Evolutionary conservation across 1,284 basidiomycete species (phyloP), one percentile per base, ranked within the genome.

Genomic region (Polyporus tsugae): DNA sequence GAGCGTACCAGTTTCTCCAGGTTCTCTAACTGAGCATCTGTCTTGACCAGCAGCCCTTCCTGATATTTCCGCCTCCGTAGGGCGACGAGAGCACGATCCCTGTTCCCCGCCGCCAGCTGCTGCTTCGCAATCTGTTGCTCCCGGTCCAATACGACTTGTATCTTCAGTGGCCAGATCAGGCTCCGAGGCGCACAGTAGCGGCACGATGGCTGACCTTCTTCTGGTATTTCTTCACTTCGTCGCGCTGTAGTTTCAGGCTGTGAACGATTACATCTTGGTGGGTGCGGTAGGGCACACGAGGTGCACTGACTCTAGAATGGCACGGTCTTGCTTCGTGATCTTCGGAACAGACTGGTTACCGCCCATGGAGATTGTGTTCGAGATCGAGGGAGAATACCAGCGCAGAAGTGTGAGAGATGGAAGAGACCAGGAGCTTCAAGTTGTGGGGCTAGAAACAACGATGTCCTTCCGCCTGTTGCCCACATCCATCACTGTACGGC

Each of bases 181-280:
- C 7, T 33, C 22, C 46, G 29, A 41, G 49, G 55, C 19, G 22
- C 36, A 35, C 5, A 15, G 3, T 10, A 22, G n/a, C 35, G 9
- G 22, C 6, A n/a, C 17, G 60, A 62, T 22, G 19, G 71, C 86
- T 49, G 71, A 95, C 97, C 87, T 93, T 92, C 82, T 92, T 95
- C 87, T 97, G 96, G 77, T 99, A 99, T 79, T 97, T 95, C 79
- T 89, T 93, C 71, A 99, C 85, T 79, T 97, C 97, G 81, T 99
- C 98, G 57, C 98, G 87, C 80, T 99, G 97, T 61, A 98, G 81
- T 81, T 99, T 99, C 73, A 99, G 87, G 78, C 96, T 93, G 77
- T 58, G 66, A 67, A 69, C 68, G 60, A 60, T 63, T 76, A 70
- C 68, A 68, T 75, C 65, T 72, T 59, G 65, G 62, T 55, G 58